Evolutionary conservation across 192 early-diverging fungal species (phyloP).

Genomic region (Haplosporangium gracile): DNA sequence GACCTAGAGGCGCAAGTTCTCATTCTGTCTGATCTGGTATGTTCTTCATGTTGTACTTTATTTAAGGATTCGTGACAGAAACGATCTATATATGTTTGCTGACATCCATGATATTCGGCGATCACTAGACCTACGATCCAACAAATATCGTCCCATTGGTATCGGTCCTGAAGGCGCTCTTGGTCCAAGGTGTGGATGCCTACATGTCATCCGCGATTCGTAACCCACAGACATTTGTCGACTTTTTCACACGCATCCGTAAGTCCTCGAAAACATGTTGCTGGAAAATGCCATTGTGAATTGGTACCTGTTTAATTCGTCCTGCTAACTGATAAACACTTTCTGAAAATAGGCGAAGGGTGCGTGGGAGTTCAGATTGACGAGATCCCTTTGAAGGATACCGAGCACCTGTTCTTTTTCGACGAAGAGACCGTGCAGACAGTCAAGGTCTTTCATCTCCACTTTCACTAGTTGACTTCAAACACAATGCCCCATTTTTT

Average conservation of each 20-base stretch:
- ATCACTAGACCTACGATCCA: constrained; percentile 43
- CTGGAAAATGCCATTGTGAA: background rate
- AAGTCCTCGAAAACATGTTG: constrained; percentile 2
- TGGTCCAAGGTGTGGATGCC: constrained; percentile 39
- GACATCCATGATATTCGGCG: background rate
- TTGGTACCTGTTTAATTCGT: background rate
- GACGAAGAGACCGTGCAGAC: constrained; percentile 48
- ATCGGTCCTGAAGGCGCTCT: constrained; percentile 35
- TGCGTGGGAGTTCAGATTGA: constrained; percentile 40
- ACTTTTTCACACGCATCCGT: constrained; percentile 49
- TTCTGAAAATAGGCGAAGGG: constrained; percentile 22
- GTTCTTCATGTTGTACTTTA: background rate
- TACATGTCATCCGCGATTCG: constrained; percentile 55
- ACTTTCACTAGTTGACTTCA: background rate
- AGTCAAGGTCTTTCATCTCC: constrained; percentile 46
- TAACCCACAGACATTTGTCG: constrained; percentile 49
- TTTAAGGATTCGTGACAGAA: background rate
- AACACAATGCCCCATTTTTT: background rate
- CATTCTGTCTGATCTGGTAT: constrained; percentile 54
- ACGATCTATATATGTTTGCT: background rate
- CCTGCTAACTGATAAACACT: background rate
- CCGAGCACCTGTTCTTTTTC: constrained; percentile 51
- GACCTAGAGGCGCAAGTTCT: constrained; percentile 39
- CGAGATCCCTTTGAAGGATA: constrained; percentile 21
- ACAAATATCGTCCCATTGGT: constrained; percentile 48